A percentile compares a stretch with the other conserved stretches of the same genome.
Evolutionary conservation across 1,139 yeast genomes (phyloP).

Genomic region (Suhomyces coccinellae): DNA sequence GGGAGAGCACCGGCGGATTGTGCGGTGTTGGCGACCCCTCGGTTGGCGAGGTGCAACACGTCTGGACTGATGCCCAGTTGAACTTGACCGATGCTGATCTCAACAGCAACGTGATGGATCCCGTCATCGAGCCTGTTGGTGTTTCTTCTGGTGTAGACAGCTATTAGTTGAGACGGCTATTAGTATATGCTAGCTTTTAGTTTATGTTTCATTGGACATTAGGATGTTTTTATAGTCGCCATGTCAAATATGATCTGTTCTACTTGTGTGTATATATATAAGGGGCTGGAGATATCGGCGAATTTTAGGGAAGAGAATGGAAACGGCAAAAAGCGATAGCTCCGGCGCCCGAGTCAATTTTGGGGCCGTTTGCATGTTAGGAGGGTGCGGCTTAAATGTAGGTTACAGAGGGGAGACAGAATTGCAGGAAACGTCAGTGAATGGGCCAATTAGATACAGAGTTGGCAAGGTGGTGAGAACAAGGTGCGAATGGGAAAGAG

Average conservation of each 20-base stretch:
- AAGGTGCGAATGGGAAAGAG: too few species aligned
- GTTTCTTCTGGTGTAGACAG: conserved; percentile 63
- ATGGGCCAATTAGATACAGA: too few species aligned
- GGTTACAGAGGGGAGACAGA: too few species aligned
- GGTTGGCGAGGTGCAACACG: conserved; percentile 45
- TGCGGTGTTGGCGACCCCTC: conserved; percentile 78
- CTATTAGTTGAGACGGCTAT: background rate
- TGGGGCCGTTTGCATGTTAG: background rate
- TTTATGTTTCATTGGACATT: background rate
- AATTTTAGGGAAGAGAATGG: background rate
- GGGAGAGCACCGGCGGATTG: conserved; percentile 80
- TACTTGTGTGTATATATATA: background rate
- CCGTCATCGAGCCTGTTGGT: conserved; percentile 58
- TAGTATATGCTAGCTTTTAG: background rate
- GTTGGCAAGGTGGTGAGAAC: too few species aligned
- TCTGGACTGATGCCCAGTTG: conserved; percentile 88
- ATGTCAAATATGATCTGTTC: background rate
- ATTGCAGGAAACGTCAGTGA: too few species aligned
- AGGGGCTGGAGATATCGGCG: conserved; percentile 9
- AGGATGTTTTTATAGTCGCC: conserved; percentile 4
- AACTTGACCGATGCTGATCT: conserved; percentile 58
- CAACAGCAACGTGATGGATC: conserved; percentile 64
- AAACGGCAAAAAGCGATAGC: background rate
- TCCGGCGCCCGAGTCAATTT: background rate
- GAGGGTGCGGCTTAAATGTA: too few species aligned